Evolutionary conservation across 2,329 filamentous ascomycete species (phyloP).

Genomic region (Alternaria tenuissima): DNA sequence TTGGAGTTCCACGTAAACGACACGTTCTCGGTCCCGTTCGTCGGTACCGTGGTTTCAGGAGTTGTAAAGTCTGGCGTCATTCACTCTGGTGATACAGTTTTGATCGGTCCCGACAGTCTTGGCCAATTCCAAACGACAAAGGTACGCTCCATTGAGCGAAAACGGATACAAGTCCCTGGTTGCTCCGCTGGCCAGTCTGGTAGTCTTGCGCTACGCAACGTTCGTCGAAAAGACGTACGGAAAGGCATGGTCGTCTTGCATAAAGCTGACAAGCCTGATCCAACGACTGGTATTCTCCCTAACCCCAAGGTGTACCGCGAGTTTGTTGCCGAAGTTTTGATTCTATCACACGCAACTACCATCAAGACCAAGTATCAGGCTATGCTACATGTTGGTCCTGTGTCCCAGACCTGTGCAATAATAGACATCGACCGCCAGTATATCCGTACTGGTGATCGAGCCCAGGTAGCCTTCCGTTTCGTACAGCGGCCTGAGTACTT

Average conservation of each 20-base stretch:
- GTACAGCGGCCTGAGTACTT: slow-evolving; percentile 94
- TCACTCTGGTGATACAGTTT: slow-evolving; percentile 86
- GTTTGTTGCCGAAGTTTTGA: slow-evolving; percentile 78
- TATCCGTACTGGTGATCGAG: slow-evolving; percentile 93
- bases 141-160: slow-evolving; percentile 92
- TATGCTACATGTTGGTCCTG: slow-evolving; percentile 95
- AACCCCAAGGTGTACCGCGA: slow-evolving; percentile 63
- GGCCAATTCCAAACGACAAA: slow-evolving; percentile 88
- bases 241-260: slow-evolving; percentile 98
- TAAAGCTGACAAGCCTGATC: slow-evolving; percentile 73
- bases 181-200: slow-evolving; percentile 92
- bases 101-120: slow-evolving; percentile 88
- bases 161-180: slow-evolving; percentile 86
- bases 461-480: slow-evolving; percentile 92
- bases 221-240: slow-evolving; percentile 88
- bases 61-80: slow-evolving; percentile 85
- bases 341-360: slow-evolving; percentile 93
- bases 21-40: slow-evolving; percentile 96
- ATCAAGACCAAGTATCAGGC: slow-evolving; percentile 98
- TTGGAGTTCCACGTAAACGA: slow-evolving; percentile 98
- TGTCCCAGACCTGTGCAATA: slow-evolving; percentile 95
- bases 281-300: slow-evolving; percentile 42
- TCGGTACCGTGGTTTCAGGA: slow-evolving; percentile 93
- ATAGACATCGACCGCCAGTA: slow-evolving; percentile 97
- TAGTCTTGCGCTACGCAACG: slow-evolving; percentile 86